A percentile compares a stretch with the other conserved stretches of the same genome.
These are phyloP conservation scores for Panellus pusillus DNA, from an alignment of 768 basidiomycete species.

Conservation along the genomic window DNA sequence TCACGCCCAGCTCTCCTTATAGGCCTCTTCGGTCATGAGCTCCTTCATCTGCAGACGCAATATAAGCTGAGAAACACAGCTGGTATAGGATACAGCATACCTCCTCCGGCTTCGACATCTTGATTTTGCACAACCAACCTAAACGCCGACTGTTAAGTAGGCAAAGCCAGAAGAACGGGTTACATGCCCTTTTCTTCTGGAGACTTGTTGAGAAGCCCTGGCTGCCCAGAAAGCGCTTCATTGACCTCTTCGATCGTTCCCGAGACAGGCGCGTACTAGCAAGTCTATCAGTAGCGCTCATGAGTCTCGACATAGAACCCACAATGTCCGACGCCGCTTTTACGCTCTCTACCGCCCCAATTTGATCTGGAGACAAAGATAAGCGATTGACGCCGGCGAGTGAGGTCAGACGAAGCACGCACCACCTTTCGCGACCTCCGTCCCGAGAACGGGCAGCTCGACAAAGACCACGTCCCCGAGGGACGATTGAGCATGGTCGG, in stretches of 20 bases:
- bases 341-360: conserved; percentile 94
- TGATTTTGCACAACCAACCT: conserved; percentile 98
- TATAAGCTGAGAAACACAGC: not conserved
- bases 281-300: conserved; percentile 1
- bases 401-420: conserved; percentile 29
- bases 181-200: conserved; percentile 77
- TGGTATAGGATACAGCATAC: conserved; percentile 38
- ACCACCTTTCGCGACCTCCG: conserved; percentile 73
- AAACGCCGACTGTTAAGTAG: not conserved
- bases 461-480: conserved; percentile 98
- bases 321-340: conserved; percentile 97
- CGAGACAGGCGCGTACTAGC: conserved; percentile 89
- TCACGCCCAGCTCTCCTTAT: conserved; percentile 46
- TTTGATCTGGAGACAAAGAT: conserved; percentile 52
- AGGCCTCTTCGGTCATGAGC: conserved; percentile 76
- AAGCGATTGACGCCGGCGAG: not conserved
- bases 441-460: conserved; percentile 74
- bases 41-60: conserved; percentile 52
- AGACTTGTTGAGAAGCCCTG: conserved; percentile 85
- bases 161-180: not conserved
- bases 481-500: conserved; percentile 87
- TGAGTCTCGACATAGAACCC: conserved; percentile 27
- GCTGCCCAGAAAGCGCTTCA: conserved; percentile 59
- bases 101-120: conserved; percentile 74
- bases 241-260: conserved; percentile 84